Percentiles rank a stretch among this genome's conserved stretches.
phyloP scores from a whole-genome alignment of 106 monocot genomes.

The Dioscorea alata region DNA sequence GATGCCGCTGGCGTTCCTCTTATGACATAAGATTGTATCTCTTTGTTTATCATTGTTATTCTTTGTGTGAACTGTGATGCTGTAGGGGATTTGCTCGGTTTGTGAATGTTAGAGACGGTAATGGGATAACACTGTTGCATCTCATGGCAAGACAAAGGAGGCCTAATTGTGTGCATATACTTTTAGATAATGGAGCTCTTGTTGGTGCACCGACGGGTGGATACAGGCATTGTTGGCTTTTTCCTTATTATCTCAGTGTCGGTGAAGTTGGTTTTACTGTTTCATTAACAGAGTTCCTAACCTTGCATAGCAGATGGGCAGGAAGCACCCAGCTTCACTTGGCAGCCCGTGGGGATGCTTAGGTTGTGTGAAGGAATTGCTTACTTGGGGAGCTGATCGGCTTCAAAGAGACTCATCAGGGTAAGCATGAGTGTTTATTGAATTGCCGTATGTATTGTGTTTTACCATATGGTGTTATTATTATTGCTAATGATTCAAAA shows the following conservation, averaged over 20 bases:
- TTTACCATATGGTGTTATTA: no score
- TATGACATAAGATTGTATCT: neutral
- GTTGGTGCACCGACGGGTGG: slow-evolving; percentile 29
- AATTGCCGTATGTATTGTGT: no score
- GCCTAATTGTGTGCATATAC: slow-evolving; percentile 27
- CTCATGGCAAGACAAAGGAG: slow-evolving; percentile 27
- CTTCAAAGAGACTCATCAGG: slow-evolving; percentile 80
- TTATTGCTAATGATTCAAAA: no score
- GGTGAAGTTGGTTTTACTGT: neutral
- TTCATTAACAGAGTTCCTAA: neutral
- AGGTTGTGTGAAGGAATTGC: slow-evolving; percentile 86
- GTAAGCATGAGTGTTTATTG: slow-evolving; percentile 26
- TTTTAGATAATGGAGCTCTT: no score
- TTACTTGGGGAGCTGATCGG: slow-evolving; percentile 94
- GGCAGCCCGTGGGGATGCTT: slow-evolving; percentile 85
- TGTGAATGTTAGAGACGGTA: slow-evolving; percentile 38
- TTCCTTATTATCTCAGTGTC: neutral
- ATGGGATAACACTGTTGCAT: slow-evolving; percentile 39
- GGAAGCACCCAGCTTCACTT: slow-evolving; percentile 90
- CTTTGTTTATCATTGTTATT: neutral
- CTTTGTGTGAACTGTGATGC: neutral
- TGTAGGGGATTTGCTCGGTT: slow-evolving; percentile 44
- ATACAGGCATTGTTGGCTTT: slow-evolving; percentile 17
- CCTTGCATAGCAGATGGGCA: slow-evolving; percentile 36
- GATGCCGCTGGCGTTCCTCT: no score